A percentile compares a stretch with the other conserved stretches of the same genome.
Conservation (phyloP, 2,329 filamentous ascomycete genomes). For the Cryphonectria parasitica region DNA sequence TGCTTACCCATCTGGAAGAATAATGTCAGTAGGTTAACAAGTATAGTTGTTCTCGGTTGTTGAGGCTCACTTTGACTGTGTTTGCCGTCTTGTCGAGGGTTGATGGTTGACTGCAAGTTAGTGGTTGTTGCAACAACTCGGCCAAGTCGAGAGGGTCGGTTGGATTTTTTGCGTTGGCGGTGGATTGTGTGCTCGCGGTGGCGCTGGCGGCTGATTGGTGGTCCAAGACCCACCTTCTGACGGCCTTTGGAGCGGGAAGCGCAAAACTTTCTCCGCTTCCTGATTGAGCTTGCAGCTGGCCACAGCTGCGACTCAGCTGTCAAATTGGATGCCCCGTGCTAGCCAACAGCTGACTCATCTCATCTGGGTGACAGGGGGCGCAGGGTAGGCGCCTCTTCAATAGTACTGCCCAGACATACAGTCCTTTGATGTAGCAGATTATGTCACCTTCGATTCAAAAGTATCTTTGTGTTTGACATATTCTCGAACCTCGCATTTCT, state of each 20-base stretch:
- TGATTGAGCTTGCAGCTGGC: neutral
- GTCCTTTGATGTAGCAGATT: constrained; percentile 4
- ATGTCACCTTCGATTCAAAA: neutral
- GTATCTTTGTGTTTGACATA: neutral
- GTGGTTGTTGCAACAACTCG: constrained; percentile 17
- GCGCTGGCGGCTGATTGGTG: constrained; percentile 24
- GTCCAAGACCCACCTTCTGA: constrained; percentile 17
- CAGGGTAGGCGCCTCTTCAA: neutral
- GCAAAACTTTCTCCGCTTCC: constrained; percentile 3
- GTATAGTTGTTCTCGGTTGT: neutral
- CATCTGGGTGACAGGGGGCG: neutral
- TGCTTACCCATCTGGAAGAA: constrained; percentile 64
- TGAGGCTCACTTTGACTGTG: constrained; percentile 33
- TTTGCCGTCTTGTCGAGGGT: constrained; percentile 37
- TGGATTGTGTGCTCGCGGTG: constrained; percentile 21
- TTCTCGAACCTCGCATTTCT: too few species aligned
- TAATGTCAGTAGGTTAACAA: constrained; percentile 42
- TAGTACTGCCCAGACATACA: constrained; percentile 9
- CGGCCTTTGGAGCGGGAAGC: neutral
- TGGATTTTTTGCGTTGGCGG: constrained; percentile 18
- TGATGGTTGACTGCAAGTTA: constrained; percentile 31
- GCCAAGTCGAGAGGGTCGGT: constrained; percentile 24
- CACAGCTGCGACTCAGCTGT: neutral
- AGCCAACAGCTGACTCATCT: neutral
- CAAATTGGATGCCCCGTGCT: neutral